These are phyloP conservation scores for Populus davidiana DNA, from an alignment of 345 rosid genomes.

Conservation along the genomic window DNA sequence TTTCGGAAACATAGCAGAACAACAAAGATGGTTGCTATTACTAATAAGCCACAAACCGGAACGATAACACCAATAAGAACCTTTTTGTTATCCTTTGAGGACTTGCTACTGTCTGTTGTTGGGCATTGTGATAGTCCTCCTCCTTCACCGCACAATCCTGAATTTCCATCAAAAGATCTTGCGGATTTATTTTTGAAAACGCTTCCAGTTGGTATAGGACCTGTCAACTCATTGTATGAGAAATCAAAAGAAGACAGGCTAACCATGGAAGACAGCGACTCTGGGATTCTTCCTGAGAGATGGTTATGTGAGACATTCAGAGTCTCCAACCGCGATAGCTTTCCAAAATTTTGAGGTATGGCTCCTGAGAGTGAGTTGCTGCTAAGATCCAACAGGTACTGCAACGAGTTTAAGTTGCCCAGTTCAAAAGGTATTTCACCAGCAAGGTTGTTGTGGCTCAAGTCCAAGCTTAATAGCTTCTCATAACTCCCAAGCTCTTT, in stretches of 20 bases:
- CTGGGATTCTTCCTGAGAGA: conserved; percentile 52
- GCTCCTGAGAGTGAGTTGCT: conserved; percentile 57
- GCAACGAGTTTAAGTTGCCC: conserved; percentile 38
- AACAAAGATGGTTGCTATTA: conserved; percentile 17
- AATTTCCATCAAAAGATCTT: conserved; percentile 43
- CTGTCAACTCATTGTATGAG: conserved; percentile 52
- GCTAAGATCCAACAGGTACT: conserved; percentile 53
- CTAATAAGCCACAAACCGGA: conserved; percentile 30
- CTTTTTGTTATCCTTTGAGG: conserved; percentile 20
- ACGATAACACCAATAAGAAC: conserved; percentile 39
- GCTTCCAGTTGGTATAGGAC: conserved; percentile 42
- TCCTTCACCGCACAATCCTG: conserved; percentile 56
- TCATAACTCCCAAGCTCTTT: conserved; percentile 37
- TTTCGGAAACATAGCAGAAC: conserved; percentile 10
- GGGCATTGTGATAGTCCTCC: conserved; percentile 42
- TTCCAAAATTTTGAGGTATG: conserved; percentile 44
- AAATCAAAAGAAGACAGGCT: conserved; percentile 51
- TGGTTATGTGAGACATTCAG: conserved; percentile 56
- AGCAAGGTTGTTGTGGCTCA: conserved; percentile 54
- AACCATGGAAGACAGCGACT: conserved; percentile 40
- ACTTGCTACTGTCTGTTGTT: conserved; percentile 9
- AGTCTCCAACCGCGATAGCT: conserved; percentile 39
- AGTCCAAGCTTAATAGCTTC: conserved; percentile 40
- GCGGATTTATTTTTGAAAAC: conserved; percentile 42
- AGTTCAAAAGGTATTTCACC: conserved; percentile 50